Base-by-base conservation (phyloP, 116 monocot genomes). In the Zostera marina region DNA sequence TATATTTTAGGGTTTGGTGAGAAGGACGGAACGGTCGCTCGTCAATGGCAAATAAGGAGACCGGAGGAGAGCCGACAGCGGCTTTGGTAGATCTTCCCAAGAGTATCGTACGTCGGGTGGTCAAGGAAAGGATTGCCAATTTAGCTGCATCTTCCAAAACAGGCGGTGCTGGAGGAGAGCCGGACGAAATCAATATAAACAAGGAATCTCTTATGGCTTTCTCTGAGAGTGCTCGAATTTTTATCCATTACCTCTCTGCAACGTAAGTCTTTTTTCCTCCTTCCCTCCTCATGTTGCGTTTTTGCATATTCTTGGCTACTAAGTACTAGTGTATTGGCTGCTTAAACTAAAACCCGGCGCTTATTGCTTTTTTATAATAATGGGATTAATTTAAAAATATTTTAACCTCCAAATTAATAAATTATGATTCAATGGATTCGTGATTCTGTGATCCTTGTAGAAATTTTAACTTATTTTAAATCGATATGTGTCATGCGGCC, bases 241-340 rank as follows among this genome's bases (percentile, higher is more conserved):
- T 96, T 78, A 96, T 96, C 74, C 96, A 96, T 72, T 89, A 89
- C 62, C 74, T 96, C 55, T 88, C 96, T 15, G 96, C 96, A 44
- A 85, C 89, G 96, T 93, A 63, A 54, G 54, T 49, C 0, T 26
- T 8, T 2, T 14, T 22, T 14, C 47, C 16, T 14, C 25, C 1
- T 15, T 3, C n/a, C 1, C 11, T 43, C 13, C 6, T 22, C 23
- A 0, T 0, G 23, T 54, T 24, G 11, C n/a, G 26, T 5, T 57
- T 56, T 57, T 6, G 22, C 13, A 40, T 58, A 26, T 38, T 10
- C 13, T 40, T 47, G n/a, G 7, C 47, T 47, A n/a, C 12, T 9
- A n/a, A 58, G 38, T 58, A 39, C 14, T 1, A n/a, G n/a, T 41
- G 5, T 40, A 38, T 38, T 58, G 7, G 26, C 26, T n/a, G n/a